These are phyloP conservation scores for Clonostachys byssicola DNA, from an alignment of 2,329 filamentous ascomycete genomes.

Conservation along the genomic window DNA sequence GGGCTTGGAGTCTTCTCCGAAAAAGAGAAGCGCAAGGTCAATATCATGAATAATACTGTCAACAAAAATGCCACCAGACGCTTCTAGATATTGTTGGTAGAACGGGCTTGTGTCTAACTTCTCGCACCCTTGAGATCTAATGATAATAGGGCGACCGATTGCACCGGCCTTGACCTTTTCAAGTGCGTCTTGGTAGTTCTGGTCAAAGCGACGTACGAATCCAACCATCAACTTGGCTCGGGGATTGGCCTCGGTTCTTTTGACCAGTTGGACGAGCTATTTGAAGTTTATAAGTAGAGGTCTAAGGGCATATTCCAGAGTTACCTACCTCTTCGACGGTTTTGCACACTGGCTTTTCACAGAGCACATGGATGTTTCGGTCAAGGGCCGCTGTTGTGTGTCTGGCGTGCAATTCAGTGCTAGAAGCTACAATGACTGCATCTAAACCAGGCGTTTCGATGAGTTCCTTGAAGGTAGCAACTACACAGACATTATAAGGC, in stretches of 20 bases:
- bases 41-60: constrained; percentile 71
- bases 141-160: constrained; percentile 57
- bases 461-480: constrained; percentile 40
- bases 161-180: constrained; percentile 40
- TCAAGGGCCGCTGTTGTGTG: constrained; percentile 53
- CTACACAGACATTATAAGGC: constrained; percentile 36
- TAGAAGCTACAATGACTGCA: constrained; percentile 32
- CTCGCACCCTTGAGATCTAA: constrained; percentile 66
- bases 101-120: constrained; percentile 62
- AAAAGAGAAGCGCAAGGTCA: constrained; percentile 24
- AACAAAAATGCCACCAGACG: constrained; percentile 65
- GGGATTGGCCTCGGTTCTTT: constrained; percentile 49
- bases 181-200: constrained; percentile 59
- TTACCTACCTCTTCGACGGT: constrained; percentile 50
- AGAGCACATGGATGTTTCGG: constrained; percentile 49
- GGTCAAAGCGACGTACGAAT: constrained; percentile 48
- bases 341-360: constrained; percentile 56
- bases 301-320: constrained; percentile 12
- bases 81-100: constrained; percentile 63
- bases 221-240: constrained; percentile 57
- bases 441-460: constrained; percentile 33
- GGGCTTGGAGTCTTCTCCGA: constrained; percentile 19
- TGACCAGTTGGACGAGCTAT: constrained; percentile 36
- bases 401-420: constrained; percentile 50
- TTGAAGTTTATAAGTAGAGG: constrained; percentile 33